These are phyloP conservation scores for Dictyostelium discoideum DNA, from an alignment of 78 protist species.

Conservation along the genomic window DNA sequence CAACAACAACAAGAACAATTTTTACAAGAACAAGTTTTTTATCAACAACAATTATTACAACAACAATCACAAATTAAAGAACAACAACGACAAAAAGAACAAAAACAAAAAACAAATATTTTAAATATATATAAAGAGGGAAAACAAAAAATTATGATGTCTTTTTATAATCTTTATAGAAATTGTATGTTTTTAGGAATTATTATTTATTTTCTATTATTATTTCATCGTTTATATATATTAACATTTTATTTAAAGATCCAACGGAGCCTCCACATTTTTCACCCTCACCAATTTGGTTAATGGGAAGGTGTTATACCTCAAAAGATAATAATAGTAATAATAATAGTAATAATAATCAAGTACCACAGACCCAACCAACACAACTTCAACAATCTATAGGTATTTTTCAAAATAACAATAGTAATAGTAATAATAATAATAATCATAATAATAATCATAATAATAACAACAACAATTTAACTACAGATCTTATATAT, in stretches of 20 bases:
- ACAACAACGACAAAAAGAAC: not conserved
- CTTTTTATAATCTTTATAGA: slow-evolving; percentile 70
- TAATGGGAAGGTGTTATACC: slow-evolving; percentile 41
- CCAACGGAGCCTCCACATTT: slow-evolving; percentile 40
- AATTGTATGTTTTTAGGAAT: slow-evolving; percentile 7
- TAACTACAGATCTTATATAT: not conserved
- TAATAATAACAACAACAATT: too few relatives aligned
- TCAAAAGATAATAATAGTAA: not conserved
- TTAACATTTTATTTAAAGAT: not conserved
- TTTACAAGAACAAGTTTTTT: not conserved
- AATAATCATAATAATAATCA: too few relatives aligned
- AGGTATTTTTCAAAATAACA: not conserved
- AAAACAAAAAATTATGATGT: slow-evolving; percentile 72
- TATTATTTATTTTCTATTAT: too few relatives aligned
- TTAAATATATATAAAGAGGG: slow-evolving; percentile 28
- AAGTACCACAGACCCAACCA: not conserved
- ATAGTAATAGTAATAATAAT: not conserved
- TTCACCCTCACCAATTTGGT: slow-evolving; percentile 39
- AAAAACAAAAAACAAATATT: slow-evolving; percentile 14
- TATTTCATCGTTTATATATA: too few relatives aligned
- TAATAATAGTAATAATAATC: not conserved
- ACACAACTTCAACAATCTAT: not conserved
- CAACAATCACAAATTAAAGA: slow-evolving; percentile 4
- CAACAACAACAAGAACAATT: not conserved
- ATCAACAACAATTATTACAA: slow-evolving; percentile 22